These are phyloP conservation scores for Dioscorea zingiberensis DNA, from an alignment of 106 monocot genomes.

Conservation along the genomic window DNA sequence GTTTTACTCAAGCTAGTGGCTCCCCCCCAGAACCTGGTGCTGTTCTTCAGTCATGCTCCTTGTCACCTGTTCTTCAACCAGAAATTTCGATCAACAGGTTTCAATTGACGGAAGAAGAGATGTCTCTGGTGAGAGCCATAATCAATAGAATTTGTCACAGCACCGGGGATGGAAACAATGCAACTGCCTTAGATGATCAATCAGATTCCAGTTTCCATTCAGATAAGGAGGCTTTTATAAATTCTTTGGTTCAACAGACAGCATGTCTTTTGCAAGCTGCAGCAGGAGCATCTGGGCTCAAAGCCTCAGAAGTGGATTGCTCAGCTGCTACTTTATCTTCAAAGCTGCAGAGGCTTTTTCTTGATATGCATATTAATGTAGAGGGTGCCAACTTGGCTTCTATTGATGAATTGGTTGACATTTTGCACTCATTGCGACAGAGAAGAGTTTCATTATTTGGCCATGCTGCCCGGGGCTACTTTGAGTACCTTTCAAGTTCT, in stretches of 20 bases:
- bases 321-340: slow-evolving; percentile 49
- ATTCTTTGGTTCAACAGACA: slow-evolving; percentile 50
- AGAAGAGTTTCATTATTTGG: slow-evolving; percentile 90
- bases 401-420: slow-evolving; percentile 49
- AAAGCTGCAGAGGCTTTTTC: slow-evolving; percentile 51
- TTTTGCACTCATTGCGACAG: slow-evolving; percentile 71
- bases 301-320: slow-evolving; percentile 44
- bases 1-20: slow-evolving; percentile 65
- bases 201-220: background rate
- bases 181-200: slow-evolving; percentile 14
- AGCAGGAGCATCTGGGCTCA: slow-evolving; percentile 57
- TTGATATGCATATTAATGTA: slow-evolving; percentile 16
- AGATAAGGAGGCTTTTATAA: slow-evolving; percentile 23
- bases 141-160: slow-evolving; percentile 33
- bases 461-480: slow-evolving; percentile 82
- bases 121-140: slow-evolving; percentile 42
- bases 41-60: slow-evolving; percentile 36
- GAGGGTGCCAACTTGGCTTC: slow-evolving; percentile 23
- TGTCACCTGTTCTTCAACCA: slow-evolving; percentile 56
- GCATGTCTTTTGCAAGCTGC: slow-evolving; percentile 55
- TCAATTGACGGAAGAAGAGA: slow-evolving; percentile 67
- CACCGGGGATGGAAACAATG: slow-evolving; percentile 6
- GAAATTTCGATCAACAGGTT: slow-evolving; percentile 54
- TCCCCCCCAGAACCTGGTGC: slow-evolving; percentile 32
- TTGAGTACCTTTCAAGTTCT: slow-evolving; percentile 76